phyloP scores from a whole-genome alignment of 78 protist species.

The Neovahlkampfia damariscottae region DNA sequence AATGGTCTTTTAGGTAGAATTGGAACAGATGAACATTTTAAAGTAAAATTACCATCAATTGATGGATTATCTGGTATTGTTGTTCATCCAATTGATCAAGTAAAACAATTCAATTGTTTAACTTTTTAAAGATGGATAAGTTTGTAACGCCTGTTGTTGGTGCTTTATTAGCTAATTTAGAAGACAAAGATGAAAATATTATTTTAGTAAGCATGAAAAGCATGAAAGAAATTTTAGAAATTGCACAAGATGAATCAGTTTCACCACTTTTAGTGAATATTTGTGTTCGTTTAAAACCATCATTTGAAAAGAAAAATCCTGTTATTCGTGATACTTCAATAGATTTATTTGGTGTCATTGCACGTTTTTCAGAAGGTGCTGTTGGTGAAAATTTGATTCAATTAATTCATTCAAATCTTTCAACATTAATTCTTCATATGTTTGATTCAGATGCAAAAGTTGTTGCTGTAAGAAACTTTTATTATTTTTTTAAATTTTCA shows the following conservation, averaged over 20 bases:
- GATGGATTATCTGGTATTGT: too few species aligned
- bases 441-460: neutral
- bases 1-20: neutral
- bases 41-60: neutral
- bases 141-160: neutral
- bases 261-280: neutral
- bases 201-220: neutral
- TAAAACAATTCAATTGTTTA: too few species aligned
- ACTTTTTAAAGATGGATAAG: neutral
- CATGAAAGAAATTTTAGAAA: neutral
- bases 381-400: neutral
- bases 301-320: neutral
- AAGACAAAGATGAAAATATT: slow-evolving; percentile 2
- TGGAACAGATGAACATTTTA: neutral
- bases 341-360: neutral
- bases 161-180: neutral
- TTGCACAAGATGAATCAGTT: neutral
- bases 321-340: neutral
- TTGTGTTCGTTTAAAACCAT: neutral
- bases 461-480: neutral
- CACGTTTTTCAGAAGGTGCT: neutral
- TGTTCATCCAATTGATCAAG: neutral
- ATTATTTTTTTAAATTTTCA: neutral
- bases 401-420: neutral
- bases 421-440: neutral